Conservation (phyloP, 176 grass and related monocot species). For the Carex myosuroides region DNA sequence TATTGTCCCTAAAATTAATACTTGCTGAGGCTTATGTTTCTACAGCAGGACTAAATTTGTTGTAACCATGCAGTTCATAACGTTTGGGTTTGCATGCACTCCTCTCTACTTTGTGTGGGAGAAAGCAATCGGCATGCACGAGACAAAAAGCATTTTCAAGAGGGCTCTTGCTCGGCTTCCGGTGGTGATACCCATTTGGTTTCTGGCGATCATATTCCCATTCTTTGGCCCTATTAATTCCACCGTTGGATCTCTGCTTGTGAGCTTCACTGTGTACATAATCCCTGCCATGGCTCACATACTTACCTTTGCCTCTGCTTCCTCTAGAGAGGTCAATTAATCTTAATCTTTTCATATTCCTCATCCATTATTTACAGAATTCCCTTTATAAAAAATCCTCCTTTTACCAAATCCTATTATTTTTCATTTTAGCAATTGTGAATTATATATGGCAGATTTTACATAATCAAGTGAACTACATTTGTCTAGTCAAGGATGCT, state of each 20-base stretch:
- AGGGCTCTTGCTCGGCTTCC: slow-evolving; percentile 51
- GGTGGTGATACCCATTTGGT: slow-evolving; percentile 81
- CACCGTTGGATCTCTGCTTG: slow-evolving; percentile 76
- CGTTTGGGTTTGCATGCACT: slow-evolving; percentile 93
- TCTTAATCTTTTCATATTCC: neutral
- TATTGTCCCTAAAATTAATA: neutral
- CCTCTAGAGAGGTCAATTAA: slow-evolving; percentile 51
- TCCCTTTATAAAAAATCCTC: neutral
- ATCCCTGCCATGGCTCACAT: slow-evolving; percentile 85
- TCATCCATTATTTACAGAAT: neutral
- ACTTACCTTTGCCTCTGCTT: slow-evolving; percentile 56
- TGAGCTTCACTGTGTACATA: slow-evolving; percentile 97
- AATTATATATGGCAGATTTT: neutral
- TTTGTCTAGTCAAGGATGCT: neutral
- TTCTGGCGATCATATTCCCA: slow-evolving; percentile 87
- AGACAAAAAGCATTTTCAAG: slow-evolving; percentile 30
- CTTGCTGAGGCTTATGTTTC: neutral
- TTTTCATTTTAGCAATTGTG: neutral
- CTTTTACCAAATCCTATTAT: neutral
- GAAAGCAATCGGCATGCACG: slow-evolving; percentile 74
- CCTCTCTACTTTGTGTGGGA: slow-evolving; percentile 99
- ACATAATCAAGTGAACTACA: neutral
- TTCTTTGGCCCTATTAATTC: slow-evolving; percentile 99
- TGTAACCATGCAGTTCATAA: slow-evolving; percentile 60
- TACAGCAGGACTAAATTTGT: neutral